Evolutionary conservation across 2,329 filamentous ascomycete species (phyloP).

Genomic region (Colletotrichum godetiae): DNA sequence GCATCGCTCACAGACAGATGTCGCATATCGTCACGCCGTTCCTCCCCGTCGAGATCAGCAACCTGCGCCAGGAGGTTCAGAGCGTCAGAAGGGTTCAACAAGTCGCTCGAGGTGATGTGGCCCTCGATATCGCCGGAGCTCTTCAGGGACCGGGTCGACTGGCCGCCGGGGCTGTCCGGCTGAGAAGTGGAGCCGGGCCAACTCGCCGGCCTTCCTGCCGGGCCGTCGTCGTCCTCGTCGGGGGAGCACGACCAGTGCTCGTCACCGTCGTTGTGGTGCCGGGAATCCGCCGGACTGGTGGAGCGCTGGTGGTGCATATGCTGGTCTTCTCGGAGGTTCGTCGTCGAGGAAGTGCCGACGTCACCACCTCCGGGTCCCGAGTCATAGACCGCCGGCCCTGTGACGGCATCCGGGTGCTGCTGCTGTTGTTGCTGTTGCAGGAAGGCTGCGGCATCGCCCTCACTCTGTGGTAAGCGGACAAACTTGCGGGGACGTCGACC

Average conservation of each 20-base stretch:
- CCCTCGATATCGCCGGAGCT: conserved; percentile 46
- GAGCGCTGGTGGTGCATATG: background rate
- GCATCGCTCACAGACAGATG: conserved; percentile 23
- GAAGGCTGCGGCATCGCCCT: background rate
- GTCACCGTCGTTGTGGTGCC: conserved; percentile 18
- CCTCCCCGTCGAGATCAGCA: conserved; percentile 48
- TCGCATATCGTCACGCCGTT: conserved; percentile 25
- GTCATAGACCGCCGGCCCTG: background rate
- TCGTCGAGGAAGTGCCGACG: background rate
- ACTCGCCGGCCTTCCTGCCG: conserved; percentile 20
- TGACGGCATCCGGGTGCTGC: background rate
- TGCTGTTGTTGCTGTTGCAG: background rate
- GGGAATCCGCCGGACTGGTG: background rate
- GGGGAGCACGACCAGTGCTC: conserved; percentile 36
- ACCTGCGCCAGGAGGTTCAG: conserved; percentile 54
- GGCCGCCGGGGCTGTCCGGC: conserved; percentile 35
- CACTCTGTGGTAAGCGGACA: conserved; percentile 8
- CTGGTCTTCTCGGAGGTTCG: background rate
- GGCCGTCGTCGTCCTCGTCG: conserved; percentile 25
- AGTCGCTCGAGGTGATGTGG: conserved; percentile 52
- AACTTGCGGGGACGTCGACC: conserved; percentile 45
- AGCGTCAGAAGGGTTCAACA: conserved; percentile 55
- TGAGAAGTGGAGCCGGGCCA: conserved; percentile 28
- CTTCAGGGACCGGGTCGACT: conserved; percentile 23
- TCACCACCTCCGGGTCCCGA: background rate